phyloP scores from a whole-genome alignment of 495 filamentous ascomycete species.

The Penicillium odoratum region DNA sequence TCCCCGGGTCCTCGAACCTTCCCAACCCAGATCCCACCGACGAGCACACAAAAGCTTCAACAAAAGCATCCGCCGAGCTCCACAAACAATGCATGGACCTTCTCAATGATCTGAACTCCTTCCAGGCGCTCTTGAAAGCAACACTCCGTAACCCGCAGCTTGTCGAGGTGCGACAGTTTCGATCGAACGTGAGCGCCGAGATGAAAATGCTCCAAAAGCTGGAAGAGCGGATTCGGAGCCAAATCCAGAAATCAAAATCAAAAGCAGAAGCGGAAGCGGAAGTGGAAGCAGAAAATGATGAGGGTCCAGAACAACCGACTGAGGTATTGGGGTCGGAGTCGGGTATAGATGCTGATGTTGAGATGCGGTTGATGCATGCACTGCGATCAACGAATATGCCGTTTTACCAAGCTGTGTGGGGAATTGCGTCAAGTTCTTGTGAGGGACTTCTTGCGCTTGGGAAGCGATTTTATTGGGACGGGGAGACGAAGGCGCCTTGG shows the following conservation, averaged over 20 bases:
- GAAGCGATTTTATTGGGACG: conserved; percentile 57
- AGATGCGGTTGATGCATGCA: conserved; percentile 40
- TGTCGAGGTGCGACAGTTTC: conserved; percentile 55
- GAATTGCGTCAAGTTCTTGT: conserved; percentile 47
- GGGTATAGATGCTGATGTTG: conserved; percentile 17
- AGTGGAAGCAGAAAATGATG: conserved; percentile 2
- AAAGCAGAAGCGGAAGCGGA: background rate
- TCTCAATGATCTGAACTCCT: conserved; percentile 48
- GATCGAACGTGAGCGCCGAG: conserved; percentile 48
- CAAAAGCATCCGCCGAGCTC: conserved; percentile 28
- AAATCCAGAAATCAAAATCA: background rate
- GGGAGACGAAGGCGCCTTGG: conserved; percentile 14
- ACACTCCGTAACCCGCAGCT: conserved; percentile 48
- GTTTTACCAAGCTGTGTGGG: conserved; percentile 58
- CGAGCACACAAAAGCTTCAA: conserved; percentile 9
- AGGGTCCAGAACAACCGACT: background rate
- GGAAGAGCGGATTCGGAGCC: conserved; percentile 24
- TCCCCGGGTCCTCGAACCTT: conserved; percentile 5
- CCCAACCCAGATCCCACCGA: background rate
- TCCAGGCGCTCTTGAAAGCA: conserved; percentile 43
- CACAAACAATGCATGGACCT: conserved; percentile 43
- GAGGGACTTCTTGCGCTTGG: conserved; percentile 50
- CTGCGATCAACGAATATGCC: conserved; percentile 58
- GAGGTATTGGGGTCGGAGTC: background rate
- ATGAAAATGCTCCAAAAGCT: conserved; percentile 51